Evolutionary conservation across 805 yeast genomes (phyloP).

Genomic region (Phaffomyces opuntiae): DNA sequence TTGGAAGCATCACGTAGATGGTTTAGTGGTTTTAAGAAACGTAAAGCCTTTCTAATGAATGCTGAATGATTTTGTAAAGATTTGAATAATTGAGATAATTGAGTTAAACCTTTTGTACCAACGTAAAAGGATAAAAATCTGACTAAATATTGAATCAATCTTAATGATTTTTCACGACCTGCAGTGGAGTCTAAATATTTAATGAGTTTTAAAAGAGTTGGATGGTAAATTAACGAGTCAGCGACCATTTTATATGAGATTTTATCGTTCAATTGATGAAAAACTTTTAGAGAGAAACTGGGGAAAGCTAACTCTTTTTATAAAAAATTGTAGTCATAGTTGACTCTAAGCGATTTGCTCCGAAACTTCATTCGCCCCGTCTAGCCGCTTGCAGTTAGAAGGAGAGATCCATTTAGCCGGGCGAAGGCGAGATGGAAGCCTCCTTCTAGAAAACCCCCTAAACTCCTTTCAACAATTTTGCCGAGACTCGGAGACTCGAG

Average conservation of each 20-base stretch:
- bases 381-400: neutral
- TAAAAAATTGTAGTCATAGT: neutral
- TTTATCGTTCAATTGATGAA: neutral
- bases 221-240: slow-evolving; percentile 68
- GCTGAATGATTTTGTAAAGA: slow-evolving; percentile 57
- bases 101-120: slow-evolving; percentile 48
- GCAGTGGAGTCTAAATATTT: slow-evolving; percentile 59
- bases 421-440: neutral
- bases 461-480: neutral
- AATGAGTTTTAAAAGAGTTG: slow-evolving; percentile 54
- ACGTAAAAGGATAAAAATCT: slow-evolving; percentile 63
- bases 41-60: slow-evolving; percentile 71
- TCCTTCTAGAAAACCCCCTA: neutral
- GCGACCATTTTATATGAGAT: slow-evolving; percentile 41
- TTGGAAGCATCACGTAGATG: slow-evolving; percentile 64
- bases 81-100: slow-evolving; percentile 41
- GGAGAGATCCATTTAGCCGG: neutral
- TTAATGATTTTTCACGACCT: slow-evolving; percentile 76
- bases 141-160: slow-evolving; percentile 74
- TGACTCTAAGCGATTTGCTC: neutral
- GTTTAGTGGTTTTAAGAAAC: slow-evolving; percentile 75
- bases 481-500: neutral
- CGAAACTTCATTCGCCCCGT: neutral
- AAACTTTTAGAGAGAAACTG: neutral
- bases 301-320: neutral